phyloP scores from a whole-genome alignment of 257 asterid genomes.

The Forsythia suspensa region DNA sequence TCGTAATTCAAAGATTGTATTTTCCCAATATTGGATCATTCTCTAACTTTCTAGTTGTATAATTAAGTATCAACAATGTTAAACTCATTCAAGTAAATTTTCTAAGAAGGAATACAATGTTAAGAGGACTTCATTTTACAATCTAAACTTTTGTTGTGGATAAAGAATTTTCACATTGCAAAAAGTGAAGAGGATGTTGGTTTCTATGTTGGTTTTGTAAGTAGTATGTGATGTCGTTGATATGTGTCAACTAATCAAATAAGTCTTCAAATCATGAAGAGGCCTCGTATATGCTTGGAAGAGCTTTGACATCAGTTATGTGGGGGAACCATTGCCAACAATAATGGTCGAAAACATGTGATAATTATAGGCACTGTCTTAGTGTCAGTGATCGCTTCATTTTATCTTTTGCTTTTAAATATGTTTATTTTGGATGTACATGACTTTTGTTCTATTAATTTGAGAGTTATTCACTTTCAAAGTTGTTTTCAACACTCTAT shows the following conservation, averaged over 20 bases:
- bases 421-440: not conserved
- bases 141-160: constrained; percentile 30
- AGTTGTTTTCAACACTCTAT: constrained; percentile 72
- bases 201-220: constrained; percentile 71
- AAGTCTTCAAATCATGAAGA: constrained; percentile 37
- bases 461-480: constrained; percentile 39
- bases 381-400: constrained; percentile 41
- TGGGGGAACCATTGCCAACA: constrained; percentile 71
- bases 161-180: constrained; percentile 72
- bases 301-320: constrained; percentile 64
- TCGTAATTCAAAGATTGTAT: not conserved
- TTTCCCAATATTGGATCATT: not conserved
- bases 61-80: not conserved
- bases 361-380: constrained; percentile 58
- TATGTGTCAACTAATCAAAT: not conserved
- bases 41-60: too few species aligned
- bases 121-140: too few species aligned
- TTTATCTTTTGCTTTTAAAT: not conserved
- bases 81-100: too few species aligned
- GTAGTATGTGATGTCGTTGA: constrained; percentile 24
- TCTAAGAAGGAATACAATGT: too few species aligned
- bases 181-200: constrained; percentile 74
- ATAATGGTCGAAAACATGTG: constrained; percentile 73
- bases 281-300: constrained; percentile 69
- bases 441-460: not conserved